A percentile compares a stretch with the other conserved stretches of the same genome.
phyloP scores from a whole-genome alignment of 495 filamentous ascomycete genomes.

The Penicillium subrubescens region DNA sequence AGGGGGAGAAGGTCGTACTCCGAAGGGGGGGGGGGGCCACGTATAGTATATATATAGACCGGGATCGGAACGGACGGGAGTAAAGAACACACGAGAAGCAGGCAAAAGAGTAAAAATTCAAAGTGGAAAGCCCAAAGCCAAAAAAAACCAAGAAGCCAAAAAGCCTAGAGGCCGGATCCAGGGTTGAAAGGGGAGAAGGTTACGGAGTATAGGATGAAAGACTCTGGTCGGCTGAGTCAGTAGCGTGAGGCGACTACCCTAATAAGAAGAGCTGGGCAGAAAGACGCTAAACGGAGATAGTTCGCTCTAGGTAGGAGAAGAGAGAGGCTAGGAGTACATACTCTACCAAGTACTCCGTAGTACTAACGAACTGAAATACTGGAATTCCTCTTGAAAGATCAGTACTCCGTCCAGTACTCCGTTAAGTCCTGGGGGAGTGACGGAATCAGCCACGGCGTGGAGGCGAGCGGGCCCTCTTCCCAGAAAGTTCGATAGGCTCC shows the following conservation, averaged over 20 bases:
- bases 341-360: background rate
- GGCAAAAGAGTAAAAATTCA: background rate
- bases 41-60: slow-evolving; percentile 12
- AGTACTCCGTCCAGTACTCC: background rate
- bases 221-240: slow-evolving; percentile 18
- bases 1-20: slow-evolving; percentile 10
- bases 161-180: slow-evolving; percentile 13
- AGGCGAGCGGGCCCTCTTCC: slow-evolving; percentile 21
- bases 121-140: slow-evolving; percentile 25
- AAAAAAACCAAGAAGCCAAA: background rate
- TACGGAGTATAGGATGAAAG: slow-evolving; percentile 12
- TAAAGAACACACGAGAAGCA: slow-evolving; percentile 7
- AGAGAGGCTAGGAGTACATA: background rate
- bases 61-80: slow-evolving; percentile 33
- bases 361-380: background rate
- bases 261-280: background rate
- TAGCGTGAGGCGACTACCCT: slow-evolving; percentile 27
- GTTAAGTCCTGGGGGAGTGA: slow-evolving; percentile 16
- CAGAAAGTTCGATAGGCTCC: slow-evolving; percentile 26
- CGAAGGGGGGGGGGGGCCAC: slow-evolving; percentile 1
- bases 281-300: slow-evolving; percentile 1
- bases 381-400: background rate
- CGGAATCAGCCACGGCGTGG: slow-evolving; percentile 26
- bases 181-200: slow-evolving; percentile 19
- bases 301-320: background rate